Base-by-base conservation (phyloP, 305 asterid species). In the Plantago coronopus region DNA sequence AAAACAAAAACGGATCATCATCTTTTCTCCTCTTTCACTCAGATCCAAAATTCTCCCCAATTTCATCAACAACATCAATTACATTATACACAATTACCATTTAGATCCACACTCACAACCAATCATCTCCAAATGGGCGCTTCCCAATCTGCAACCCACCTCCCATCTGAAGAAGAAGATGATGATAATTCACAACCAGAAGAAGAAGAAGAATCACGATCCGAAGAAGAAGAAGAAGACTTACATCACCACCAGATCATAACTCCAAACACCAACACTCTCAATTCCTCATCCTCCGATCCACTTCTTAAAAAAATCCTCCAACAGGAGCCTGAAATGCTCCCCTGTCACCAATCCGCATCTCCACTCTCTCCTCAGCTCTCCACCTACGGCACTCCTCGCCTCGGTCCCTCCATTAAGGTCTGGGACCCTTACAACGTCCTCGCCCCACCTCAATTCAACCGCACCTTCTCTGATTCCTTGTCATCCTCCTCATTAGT, bases 341-440 rank as follows among this genome's bases (percentile, higher is more conserved):
- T 85, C 61, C 96, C 96, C 17, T 93, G 85, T 77, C 96, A 89
- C 80, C 83, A 95, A 57, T 89, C 99, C 37, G 97, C 95, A 4
- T 93, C 99, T 7, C 98, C 98, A 10, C 88, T 91, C 0, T 88
- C 95, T 42, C 97, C 98, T 40, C 98, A 93, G 85, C 87, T 85
- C 19, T 93, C 99, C 62, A 72, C 96, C 34, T 72, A 86, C 59
- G 86, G 87, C 23, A 91, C 96, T 9, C 96, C 96, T 0, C 84
- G 95, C 9, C 69, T 83, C 49, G 95, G 93, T 1, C 88, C 97
- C 2, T 82, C 95, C n/a, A 93, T 89, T 69, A 93, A 87, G 84
- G 97, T 89, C 15, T 93, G 95, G 96, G 96, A 93, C 70, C 97
- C 99, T 13, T 87, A 84, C 82, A 81, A 93, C 63, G 96, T 93